Base-by-base conservation (phyloP, 73 alveolate species). In the Paraurostyla sp. region DNA sequence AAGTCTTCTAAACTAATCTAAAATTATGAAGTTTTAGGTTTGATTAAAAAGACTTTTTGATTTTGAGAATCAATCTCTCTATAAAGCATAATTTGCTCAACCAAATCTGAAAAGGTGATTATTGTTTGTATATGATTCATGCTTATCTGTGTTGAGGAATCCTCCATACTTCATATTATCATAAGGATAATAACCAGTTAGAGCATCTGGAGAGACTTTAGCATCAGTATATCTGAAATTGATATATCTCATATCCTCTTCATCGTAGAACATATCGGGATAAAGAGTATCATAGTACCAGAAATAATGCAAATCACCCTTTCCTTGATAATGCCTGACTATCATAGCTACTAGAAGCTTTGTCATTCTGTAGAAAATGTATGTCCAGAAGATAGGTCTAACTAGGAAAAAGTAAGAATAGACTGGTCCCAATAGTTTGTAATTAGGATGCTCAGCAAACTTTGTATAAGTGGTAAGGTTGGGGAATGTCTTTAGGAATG, bases 181-280 rank as follows among this genome's bases (percentile, higher is more conserved):
- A 63, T 76, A 59, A 0, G 94, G 94, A 38, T 88, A 88, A 80
- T 88, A 88, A 20, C 91, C 94, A 76, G 94, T 76, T 41, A 88
- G 51, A 27, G 82, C 78, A 40, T 88, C 94, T 35, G 94, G 94
- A 42, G 45, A 76, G 23, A 88, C 94, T 84, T 59, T 88, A 57
- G 52, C 71, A 33, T 88, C 94, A 18, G 91, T 57, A 54, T 88
- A 88, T 57, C 94, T 88, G 90, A 88, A 88, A 87, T 88, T 88
- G 46, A 88, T 57, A 45, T 88, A 88, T 56, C 94, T 57, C 94
- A 76, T 76, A 59, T 88, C 94, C 56, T 88, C 94, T 18, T 71
- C 90, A 41, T 88, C 94, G 54, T 42, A 59, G 81, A 57, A 25
- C 86, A 88, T 52, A 57, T 88, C 94, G 22, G 94, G 94, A 81